phyloP scores from a whole-genome alignment of 2,329 filamentous ascomycete genomes.

The Ceratocystis eucalypticola region DNA sequence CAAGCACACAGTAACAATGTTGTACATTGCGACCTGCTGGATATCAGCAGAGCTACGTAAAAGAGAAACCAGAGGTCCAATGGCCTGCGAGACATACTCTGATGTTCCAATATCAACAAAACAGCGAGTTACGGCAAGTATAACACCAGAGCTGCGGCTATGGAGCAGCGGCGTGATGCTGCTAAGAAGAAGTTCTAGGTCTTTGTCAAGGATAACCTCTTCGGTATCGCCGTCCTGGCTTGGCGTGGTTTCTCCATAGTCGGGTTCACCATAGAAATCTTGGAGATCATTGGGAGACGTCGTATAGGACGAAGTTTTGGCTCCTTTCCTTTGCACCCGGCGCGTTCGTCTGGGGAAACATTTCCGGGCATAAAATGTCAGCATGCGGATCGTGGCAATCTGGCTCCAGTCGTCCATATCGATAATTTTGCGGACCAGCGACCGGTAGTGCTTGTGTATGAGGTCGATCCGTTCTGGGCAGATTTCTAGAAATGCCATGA shows the following conservation, averaged over 20 bases:
- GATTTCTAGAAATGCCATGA: slow-evolving; percentile 75
- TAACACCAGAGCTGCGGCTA: slow-evolving; percentile 84
- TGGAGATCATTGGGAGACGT: slow-evolving; percentile 36
- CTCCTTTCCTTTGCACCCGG: slow-evolving; percentile 28
- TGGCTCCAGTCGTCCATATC: slow-evolving; percentile 99
- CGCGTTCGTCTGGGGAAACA: slow-evolving; percentile 67
- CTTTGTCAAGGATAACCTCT: slow-evolving; percentile 56
- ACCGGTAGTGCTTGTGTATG: slow-evolving; percentile 79
- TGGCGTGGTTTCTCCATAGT: slow-evolving; percentile 29
- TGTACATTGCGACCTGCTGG: slow-evolving; percentile 79
- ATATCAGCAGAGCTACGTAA: slow-evolving; percentile 76
- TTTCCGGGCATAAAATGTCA: slow-evolving; percentile 71
- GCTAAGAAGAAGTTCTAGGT: slow-evolving; percentile 68
- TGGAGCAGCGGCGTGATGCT: slow-evolving; percentile 73
- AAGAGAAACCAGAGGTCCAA: slow-evolving; percentile 76
- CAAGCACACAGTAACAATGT: slow-evolving; percentile 86
- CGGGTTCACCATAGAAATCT: slow-evolving; percentile 65
- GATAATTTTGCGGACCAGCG: slow-evolving; percentile 74
- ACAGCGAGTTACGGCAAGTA: slow-evolving; percentile 72
- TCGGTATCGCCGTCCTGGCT: slow-evolving; percentile 37
- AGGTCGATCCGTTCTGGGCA: slow-evolving; percentile 80
- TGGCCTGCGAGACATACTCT: slow-evolving; percentile 58
- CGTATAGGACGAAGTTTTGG: slow-evolving; percentile 27
- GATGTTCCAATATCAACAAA: slow-evolving; percentile 74
- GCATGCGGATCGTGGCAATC: slow-evolving; percentile 63